Evolutionary conservation across 2,329 filamentous ascomycete genomes (phyloP).

Genomic region (Paecilomyces sp.): DNA sequence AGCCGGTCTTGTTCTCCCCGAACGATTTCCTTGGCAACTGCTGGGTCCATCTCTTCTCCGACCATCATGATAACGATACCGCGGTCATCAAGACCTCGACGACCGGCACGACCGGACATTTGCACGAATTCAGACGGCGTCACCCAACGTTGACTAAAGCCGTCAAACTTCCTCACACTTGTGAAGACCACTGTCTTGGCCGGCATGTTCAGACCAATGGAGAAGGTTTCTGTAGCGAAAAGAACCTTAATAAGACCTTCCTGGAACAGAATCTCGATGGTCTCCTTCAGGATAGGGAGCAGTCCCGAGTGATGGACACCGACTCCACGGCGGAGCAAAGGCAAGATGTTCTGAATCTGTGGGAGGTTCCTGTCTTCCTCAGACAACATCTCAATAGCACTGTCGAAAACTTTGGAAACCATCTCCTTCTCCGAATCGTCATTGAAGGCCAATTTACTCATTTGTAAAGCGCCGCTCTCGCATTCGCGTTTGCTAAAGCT

Average conservation of each 20-base stretch:
- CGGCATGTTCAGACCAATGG: constrained; percentile 97
- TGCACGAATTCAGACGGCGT: constrained; percentile 96
- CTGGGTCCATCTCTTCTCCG: constrained; percentile 89
- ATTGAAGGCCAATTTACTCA: constrained; percentile 86
- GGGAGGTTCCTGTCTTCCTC: constrained; percentile 84
- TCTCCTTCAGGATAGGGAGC: constrained; percentile 93
- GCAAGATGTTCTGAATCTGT: constrained; percentile 85
- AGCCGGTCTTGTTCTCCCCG: constrained; percentile 94
- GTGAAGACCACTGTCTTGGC: constrained; percentile 99
- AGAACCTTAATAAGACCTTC: constrained; percentile 96
- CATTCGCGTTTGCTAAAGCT: constrained; percentile 98
- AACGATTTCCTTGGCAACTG: constrained; percentile 89
- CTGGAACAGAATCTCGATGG: constrained; percentile 97
- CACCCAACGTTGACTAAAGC: constrained; percentile 69
- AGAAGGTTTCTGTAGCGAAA: constrained; percentile 97
- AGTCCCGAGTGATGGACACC: constrained; percentile 96
- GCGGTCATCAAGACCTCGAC: constrained; percentile 92
- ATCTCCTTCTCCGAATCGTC: constrained; percentile 91
- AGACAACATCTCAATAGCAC: constrained; percentile 84
- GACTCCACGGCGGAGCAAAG: constrained; percentile 82
- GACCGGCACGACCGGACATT: constrained; percentile 95
- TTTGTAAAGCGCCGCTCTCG: constrained; percentile 79
- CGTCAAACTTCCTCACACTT: constrained; percentile 91
- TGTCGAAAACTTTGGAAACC: constrained; percentile 90
- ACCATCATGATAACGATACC: constrained; percentile 99